A percentile compares a stretch with the other conserved stretches of the same genome.
Evolutionary conservation across 192 early-diverging fungal species (phyloP).

Genomic region (Podila epigama): DNA sequence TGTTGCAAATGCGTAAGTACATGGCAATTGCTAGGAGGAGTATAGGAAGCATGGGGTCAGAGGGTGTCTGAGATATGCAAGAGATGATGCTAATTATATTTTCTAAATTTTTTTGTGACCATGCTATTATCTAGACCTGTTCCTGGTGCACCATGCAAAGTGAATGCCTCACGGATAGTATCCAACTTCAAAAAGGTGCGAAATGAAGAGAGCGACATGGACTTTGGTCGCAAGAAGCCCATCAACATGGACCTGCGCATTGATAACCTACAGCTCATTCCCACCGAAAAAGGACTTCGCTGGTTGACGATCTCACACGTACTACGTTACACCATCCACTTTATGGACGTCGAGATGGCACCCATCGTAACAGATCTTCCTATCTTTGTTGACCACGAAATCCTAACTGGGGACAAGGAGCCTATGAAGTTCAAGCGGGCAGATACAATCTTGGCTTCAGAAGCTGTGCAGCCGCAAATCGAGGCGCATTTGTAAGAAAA

Average conservation of each 20-base stretch:
- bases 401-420: not conserved
- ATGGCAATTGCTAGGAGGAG: not conserved
- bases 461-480: not conserved
- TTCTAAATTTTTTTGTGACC: not conserved
- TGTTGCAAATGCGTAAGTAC: conserved; percentile 38
- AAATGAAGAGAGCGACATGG: conserved; percentile 28
- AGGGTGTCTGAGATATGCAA: not conserved
- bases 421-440: not conserved
- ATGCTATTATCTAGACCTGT: not conserved
- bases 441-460: not conserved
- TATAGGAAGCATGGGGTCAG: not conserved
- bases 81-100: not conserved
- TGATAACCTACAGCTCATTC: conserved; percentile 40
- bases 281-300: conserved; percentile 19
- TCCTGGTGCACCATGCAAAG: conserved; percentile 22
- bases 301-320: conserved; percentile 43
- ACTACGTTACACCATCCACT: conserved; percentile 17
- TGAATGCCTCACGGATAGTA: conserved; percentile 21
- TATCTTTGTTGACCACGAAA: conserved; percentile 27
- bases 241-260: conserved; percentile 24
- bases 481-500: not conserved
- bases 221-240: conserved; percentile 28
- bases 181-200: conserved; percentile 19
- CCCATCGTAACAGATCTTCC: conserved; percentile 23
- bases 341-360: conserved; percentile 27